Evolutionary conservation across 2,329 filamentous ascomycete genomes (phyloP).

Genomic region (Pestalotiopsis fici): DNA sequence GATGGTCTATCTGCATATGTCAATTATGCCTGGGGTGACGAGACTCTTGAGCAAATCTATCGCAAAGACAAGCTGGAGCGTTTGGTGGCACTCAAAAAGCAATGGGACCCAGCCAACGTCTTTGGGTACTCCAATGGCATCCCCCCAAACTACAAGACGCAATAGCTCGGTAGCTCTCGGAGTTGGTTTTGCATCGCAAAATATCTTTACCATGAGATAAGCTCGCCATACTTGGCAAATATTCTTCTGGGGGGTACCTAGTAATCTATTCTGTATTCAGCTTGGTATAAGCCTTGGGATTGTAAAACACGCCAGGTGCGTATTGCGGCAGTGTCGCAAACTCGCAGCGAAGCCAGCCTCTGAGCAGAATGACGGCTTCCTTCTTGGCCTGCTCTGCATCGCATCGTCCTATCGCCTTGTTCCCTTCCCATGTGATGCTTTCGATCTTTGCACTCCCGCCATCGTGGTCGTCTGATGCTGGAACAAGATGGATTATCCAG

Average conservation of each 20-base stretch:
- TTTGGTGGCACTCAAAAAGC: conserved; percentile 21
- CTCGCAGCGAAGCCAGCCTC: conserved; percentile 11
- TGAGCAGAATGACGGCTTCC: conserved; percentile 12
- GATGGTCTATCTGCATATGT: conserved; percentile 17
- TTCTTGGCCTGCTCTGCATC: conserved; percentile 15
- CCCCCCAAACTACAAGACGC: not conserved
- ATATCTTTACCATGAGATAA: no score
- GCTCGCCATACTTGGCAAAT: no score
- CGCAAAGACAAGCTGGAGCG: conserved; percentile 19
- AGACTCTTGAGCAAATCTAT: conserved; percentile 20
- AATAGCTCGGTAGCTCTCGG: not conserved
- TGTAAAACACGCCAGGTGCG: conserved; percentile 8
- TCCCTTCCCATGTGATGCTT: conserved; percentile 17
- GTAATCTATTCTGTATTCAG: not conserved
- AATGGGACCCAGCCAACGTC: conserved; percentile 26
- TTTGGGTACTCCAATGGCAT: conserved; percentile 12
- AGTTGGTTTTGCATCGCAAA: no score
- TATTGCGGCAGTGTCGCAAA: conserved; percentile 16
- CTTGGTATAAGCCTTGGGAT: conserved; percentile 8
- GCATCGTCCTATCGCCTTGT: conserved; percentile 12
- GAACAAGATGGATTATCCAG: conserved; percentile 13
- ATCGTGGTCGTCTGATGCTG: not conserved
- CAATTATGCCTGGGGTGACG: conserved; percentile 28
- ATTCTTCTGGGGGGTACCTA: no score
- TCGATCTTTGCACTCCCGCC: conserved; percentile 11